A percentile compares a stretch with the other conserved stretches of the same genome.
Evolutionary conservation across 1,284 basidiomycete species (phyloP).

Genomic region (Heterobasidion irregulare): DNA sequence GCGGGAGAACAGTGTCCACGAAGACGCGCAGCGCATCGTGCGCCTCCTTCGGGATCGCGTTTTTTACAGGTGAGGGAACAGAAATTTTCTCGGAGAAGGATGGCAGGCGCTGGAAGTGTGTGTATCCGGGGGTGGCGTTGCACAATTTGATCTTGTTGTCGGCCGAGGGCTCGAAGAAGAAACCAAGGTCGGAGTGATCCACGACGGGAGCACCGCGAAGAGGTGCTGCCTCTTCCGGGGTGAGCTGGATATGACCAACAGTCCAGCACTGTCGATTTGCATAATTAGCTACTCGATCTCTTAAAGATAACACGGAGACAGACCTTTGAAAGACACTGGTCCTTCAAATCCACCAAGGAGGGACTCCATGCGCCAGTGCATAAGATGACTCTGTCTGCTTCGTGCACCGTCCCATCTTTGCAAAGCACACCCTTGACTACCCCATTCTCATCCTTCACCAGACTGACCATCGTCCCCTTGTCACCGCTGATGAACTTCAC

Average conservation of each 20-base stretch:
- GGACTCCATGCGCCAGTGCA: background rate
- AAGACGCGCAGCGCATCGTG: background rate
- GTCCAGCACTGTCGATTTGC: background rate
- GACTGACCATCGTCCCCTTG: background rate
- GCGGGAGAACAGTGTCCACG: background rate
- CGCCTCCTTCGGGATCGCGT: background rate
- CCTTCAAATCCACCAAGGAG: background rate
- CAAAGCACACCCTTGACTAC: background rate
- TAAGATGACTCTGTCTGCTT: background rate
- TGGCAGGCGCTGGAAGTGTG: background rate
- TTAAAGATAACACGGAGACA: background rate
- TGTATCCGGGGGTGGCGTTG: background rate
- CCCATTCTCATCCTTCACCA: background rate
- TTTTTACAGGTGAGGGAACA: background rate
- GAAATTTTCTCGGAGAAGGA: background rate
- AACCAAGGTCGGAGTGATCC: background rate
- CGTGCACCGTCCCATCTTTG: background rate
- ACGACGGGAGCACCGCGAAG: background rate
- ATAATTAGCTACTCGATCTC: background rate
- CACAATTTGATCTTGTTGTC: background rate
- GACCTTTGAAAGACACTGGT: background rate
- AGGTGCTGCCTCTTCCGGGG: background rate
- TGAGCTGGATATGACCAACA: background rate
- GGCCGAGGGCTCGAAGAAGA: background rate
- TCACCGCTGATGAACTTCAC: background rate